These are phyloP conservation scores for Curvularia lunata DNA, from an alignment of 2,329 filamentous ascomycete species.

Conservation along the genomic window DNA sequence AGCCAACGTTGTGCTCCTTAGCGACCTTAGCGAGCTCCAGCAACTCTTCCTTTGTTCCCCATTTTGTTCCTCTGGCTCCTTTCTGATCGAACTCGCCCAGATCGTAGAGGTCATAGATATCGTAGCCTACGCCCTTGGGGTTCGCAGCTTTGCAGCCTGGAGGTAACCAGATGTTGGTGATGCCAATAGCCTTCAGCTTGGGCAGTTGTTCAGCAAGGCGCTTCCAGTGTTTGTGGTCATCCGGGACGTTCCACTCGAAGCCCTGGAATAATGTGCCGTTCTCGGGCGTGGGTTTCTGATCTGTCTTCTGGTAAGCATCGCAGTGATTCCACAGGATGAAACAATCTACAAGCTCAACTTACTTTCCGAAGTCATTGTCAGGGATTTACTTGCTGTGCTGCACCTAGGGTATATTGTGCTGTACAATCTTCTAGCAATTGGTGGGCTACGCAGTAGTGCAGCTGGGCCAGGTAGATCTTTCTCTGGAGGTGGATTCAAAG, in stretches of 20 bases:
- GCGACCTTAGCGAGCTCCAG: constrained; percentile 59
- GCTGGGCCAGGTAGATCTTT: background rate
- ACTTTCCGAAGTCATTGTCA: constrained; percentile 40
- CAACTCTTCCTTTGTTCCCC: constrained; percentile 70
- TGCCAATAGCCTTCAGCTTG: constrained; percentile 63
- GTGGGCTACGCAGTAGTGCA: background rate
- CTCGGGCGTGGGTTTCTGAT: constrained; percentile 40
- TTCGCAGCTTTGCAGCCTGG: constrained; percentile 72
- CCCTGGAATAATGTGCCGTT: constrained; percentile 66
- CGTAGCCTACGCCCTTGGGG: constrained; percentile 66
- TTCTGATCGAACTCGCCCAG: constrained; percentile 77
- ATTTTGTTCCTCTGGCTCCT: constrained; percentile 67
- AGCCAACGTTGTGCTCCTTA: constrained; percentile 59
- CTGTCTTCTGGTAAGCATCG: constrained; percentile 23
- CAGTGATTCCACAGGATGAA: background rate
- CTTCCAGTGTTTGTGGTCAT: constrained; percentile 65
- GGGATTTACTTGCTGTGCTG: background rate
- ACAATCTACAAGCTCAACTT: background rate
- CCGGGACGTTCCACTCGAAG: constrained; percentile 75
- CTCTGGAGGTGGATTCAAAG: background rate
- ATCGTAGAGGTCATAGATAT: constrained; percentile 71
- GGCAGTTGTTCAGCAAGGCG: constrained; percentile 62
- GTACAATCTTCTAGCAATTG: background rate
- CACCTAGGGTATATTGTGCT: background rate
- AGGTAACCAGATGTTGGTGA: constrained; percentile 66